Evolutionary conservation across 148 eudicot species (phyloP), one percentile per base, ranked within the genome.

Genomic region (Rhododendron ovatum): DNA sequence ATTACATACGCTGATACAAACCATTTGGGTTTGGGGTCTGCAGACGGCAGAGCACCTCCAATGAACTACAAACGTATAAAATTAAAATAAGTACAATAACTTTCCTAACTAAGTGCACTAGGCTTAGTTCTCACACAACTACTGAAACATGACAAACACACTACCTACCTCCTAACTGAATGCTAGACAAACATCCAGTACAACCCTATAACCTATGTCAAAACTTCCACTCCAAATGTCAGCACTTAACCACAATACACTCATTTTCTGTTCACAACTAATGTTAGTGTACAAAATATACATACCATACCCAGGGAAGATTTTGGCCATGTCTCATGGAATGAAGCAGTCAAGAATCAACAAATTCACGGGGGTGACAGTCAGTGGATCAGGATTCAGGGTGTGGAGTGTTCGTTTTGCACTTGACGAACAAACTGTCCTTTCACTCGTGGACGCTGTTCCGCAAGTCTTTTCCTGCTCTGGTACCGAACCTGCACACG

Each of bases 401-500:
- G 55, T 12, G 89, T 26, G 92, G 89, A 82, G 92, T 92, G 88
- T 39, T 95, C 92, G 3, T 90, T 89, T 35, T 90, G 92, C 82
- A 86, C 86, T 85, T 94, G 98, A 65, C 99, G 98, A 82, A 97
- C 99, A 89, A 97, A 97, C 90, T 97, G 99, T 74, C 99, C 99
- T 90, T 93, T 97, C n/a, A 97, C 92, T 57, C 98, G 89, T 15
- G 99, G 98, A 7, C 98, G 95, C 84, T 95, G 94, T 88, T 94
- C 98, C 47, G 99, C 99, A 71, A 95, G 96, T 82, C 94, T 97
- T 83, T 95, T 95, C 88, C 98, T 84, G 90, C 94, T 97, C 83
- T 95, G 95, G 82, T 97, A 97, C 8, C 99, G 91, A 53, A 95
- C 98, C 99, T 97, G 96, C 39, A 4, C 53, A 63, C 26, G 73